Base-by-base conservation (phyloP, 1,139 yeast species). In the Yamadazyma diddensiae region DNA sequence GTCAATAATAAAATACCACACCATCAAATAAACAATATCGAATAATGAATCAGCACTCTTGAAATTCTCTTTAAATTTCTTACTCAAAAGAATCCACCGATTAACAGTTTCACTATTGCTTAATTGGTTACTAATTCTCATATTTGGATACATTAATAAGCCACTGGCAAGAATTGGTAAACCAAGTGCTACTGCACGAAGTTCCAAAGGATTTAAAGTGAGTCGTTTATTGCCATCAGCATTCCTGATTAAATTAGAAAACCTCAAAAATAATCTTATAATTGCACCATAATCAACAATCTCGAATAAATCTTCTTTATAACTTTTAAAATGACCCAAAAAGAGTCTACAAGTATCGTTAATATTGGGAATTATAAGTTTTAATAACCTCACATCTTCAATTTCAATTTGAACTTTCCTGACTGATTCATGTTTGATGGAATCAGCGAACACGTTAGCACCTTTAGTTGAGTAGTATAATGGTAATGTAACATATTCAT, bases 1-100 rank as follows among this genome's bases (percentile, higher is more conserved):
- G 24, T 55, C 53, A 15, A 54, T 45, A 18, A 50, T 38, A 15
- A 61, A 52, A 41, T 57, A 61, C 63, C 65, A 63, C 19, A 51
- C 49, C 28, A 59, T 48, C 29, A 56, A 42, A 41, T 45, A 59
- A 3, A 54, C 30, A 7, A 57, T 44, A 39, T 59, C 68, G 5
- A 55, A 42, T 15, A 59, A 34, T 16, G 46, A 47, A 16, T 48
- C 55, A 26, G 52, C 46, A 11, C 46, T 39, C 20, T 49, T 39
- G 11, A 50, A 41, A 26, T 49, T 46, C 9, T 44, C 38, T 34
- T 48, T 47, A 22, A 60, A 37, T 28, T 39, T 43, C 34, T 52
- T 55, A 24, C 62, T 50, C 12, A 53, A 32, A 14, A 43, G 38
- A 14, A 59, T 43, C 61, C 62, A 61, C 22, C 48, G 53, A 17